Evolutionary conservation across 2,329 filamentous ascomycete genomes (phyloP), one percentile per base, ranked within the genome.

Genomic region (Harringtonia lauricola): DNA sequence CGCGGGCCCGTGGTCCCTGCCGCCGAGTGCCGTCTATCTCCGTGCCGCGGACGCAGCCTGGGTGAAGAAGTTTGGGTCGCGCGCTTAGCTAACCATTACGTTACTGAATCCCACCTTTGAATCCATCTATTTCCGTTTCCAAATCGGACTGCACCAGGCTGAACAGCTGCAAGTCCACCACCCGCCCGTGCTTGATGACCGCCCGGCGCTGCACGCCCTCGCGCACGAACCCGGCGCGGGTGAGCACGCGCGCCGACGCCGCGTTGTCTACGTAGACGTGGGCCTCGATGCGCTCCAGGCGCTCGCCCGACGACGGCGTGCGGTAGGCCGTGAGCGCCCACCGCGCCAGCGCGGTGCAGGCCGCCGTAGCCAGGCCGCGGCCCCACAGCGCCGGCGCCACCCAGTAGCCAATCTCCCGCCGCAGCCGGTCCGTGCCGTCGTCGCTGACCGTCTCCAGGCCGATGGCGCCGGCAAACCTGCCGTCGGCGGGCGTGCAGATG

Each of bases 341-440:
- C 21, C 50, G 52, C 15, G 56, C 52, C 40, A 72, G 64, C 2
- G 49, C 67, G 3, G 26, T 38, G 3, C 62, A 45, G 14, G 62
- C 67, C 48, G 65, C 67, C 1, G 59, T 64, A 44, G 59, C 62
- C 44, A 69, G 61, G 1, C 72, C 71, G 26, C 59, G 60, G 1
- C 70, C 67, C 71, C 70, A 71, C 39, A 59, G 55, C 12, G 55
- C 50, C 31, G 56, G 58, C 1, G 59, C 63, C 21, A 70, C 33
- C 62, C 65, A 73, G 57, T 74, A 76, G 5, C 71, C 72, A 1
- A 75, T 8, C 56, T 74, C 68, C 53, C 63, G 62, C 4, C 62
- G 67, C 39, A 61, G 59, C 49, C 59, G 61, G 46, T 69, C 59
- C 3, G 46, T 50, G 26, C 36, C 39, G 50, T 66, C 57, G 42